A percentile compares a stretch with the other conserved stretches of the same genome.
Conservation (phyloP, 768 basidiomycete species). For the Amanita rubescens region DNA sequence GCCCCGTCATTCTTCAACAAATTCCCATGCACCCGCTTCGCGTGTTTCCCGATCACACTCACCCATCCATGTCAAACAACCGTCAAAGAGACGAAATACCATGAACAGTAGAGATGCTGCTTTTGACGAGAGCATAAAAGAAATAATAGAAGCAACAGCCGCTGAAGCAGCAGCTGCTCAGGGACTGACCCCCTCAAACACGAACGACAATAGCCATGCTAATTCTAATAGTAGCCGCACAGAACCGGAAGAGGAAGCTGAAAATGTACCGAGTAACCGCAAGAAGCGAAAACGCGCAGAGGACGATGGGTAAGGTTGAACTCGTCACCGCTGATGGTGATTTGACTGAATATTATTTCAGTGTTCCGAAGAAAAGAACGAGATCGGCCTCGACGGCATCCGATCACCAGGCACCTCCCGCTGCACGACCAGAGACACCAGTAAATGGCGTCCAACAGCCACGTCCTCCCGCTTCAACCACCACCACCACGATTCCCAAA, state of each 20-base stretch:
- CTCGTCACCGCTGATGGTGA: conserved; percentile 6
- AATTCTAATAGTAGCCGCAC: conserved; percentile 14
- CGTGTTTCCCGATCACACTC: conserved; percentile 75
- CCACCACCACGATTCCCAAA: conserved; percentile 24
- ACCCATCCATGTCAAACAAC: conserved; percentile 52
- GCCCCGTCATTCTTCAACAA: conserved; percentile 56
- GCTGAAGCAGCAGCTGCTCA: conserved; percentile 51
- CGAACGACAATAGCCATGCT: conserved; percentile 27
- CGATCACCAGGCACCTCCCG: conserved; percentile 39
- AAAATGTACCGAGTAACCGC: conserved; percentile 31
- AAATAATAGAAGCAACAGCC: conserved; percentile 67
- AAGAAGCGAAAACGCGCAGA: conserved; percentile 75
- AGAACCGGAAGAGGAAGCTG: conserved; percentile 43
- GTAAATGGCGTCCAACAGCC: background rate
- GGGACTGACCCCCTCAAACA: conserved; percentile 27
- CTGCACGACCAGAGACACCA: conserved; percentile 37
- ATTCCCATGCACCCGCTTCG: conserved; percentile 50
- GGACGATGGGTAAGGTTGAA: conserved; percentile 55
- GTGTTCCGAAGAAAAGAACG: conserved; percentile 59
- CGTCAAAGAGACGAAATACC: conserved; percentile 87
- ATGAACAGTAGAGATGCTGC: conserved; percentile 97
- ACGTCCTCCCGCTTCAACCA: conserved; percentile 12
- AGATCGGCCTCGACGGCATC: conserved; percentile 70
- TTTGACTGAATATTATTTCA: conserved; percentile 19
- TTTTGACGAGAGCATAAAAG: conserved; percentile 83